Base-by-base conservation (phyloP, 805 yeast species). In the Starmerella lactis-condensi region DNA sequence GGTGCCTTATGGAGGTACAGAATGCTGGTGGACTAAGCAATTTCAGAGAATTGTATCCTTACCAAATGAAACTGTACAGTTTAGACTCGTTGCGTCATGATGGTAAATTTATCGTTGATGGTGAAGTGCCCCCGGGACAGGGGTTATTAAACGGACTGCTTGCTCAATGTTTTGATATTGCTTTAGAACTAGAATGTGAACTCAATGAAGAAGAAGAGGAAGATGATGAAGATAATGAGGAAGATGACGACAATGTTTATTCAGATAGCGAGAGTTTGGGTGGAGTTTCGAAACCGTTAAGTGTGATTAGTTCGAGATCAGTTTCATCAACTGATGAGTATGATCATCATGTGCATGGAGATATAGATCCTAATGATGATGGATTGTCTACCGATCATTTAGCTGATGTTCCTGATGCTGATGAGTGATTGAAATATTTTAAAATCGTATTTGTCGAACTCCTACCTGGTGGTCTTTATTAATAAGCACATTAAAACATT, bases 111-210 rank as follows among this genome's bases (percentile, higher is more conserved):
- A 70, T 76, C 48, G 75, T 81, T 28, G 79, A 77, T 38, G 78
- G 72, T 31, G 77, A 79, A 40, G 75, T 89, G 26, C 99, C 99
- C 2, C 96, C 89, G 51, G 99, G 99, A 9, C 99, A 89, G 55
- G 98, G 95, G 5, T 71, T 92, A n/a, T 61, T 89, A 40, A 82
- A 72, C 52, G 93, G 93, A 1, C 57, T 85, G 35, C 60, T 85
- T 30, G 89, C 93, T 3, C 95, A 83, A 51, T 85, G 96, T 53
- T 89, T 81, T 51, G 98, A 89, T 52, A 75, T 85, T 36, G 64
- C 78, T 28, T 89, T 85, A 49, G 98, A 89, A 57, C 61, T 89
- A 52, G 76, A 81, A 49, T 72, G 44, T 6, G 48, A 44, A 20
- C 35, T 45, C 5, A n/a, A n/a, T n/a, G 47, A 44, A 17, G 48